Evolutionary conservation across 345 rosid genomes (phyloP).

Genomic region (Lepidium africanum): DNA sequence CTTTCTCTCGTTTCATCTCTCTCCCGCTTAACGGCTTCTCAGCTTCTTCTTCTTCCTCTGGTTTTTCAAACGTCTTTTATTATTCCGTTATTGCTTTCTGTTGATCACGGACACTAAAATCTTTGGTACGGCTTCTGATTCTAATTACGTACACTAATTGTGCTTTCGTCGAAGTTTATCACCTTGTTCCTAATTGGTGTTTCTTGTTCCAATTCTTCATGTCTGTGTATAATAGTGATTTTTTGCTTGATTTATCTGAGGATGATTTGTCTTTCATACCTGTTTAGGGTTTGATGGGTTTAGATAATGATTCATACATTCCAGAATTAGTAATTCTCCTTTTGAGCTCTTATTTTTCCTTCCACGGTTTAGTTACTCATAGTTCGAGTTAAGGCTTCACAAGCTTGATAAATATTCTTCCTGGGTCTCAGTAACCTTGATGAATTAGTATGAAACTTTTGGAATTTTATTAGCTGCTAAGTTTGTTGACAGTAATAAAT

Average conservation of each 20-base stretch:
- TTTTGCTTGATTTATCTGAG: neutral
- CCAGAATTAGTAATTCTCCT: neutral
- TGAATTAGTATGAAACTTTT: neutral
- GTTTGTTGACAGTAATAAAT: neutral
- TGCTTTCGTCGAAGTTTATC: neutral
- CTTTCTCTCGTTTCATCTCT: neutral
- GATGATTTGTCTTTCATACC: neutral
- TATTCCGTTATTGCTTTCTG: neutral
- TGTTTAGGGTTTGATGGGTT: conserved; percentile 15
- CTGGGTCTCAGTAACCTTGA: neutral
- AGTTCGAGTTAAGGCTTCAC: neutral
- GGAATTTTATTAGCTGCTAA: neutral
- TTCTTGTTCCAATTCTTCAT: neutral
- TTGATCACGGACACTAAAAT: neutral
- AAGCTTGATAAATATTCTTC: neutral
- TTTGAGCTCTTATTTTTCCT: neutral
- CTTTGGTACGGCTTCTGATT: conserved; percentile 6
- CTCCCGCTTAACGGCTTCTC: conserved; percentile 26
- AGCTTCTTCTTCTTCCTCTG: conserved; percentile 15
- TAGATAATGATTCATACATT: neutral
- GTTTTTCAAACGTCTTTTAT: neutral
- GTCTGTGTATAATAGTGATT: neutral
- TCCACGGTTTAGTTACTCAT: neutral
- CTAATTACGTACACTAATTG: neutral
- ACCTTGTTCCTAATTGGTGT: neutral